phyloP scores from a whole-genome alignment of 805 yeast species.

The Hanseniaspora vineae region DNA sequence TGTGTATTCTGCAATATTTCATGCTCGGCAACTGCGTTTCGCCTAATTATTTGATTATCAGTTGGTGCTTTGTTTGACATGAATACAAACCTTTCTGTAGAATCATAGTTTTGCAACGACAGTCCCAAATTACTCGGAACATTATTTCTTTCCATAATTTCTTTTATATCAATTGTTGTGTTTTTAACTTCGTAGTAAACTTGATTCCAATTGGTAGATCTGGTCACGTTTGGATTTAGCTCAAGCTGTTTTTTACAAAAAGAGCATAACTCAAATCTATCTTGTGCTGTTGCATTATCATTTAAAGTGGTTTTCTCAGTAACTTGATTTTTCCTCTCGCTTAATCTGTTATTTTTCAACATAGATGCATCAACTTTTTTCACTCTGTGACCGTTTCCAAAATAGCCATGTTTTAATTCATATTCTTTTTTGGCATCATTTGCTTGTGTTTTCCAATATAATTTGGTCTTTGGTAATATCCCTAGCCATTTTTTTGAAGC shows the following conservation, averaged over 20 bases:
- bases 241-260: not conserved
- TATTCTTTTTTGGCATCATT: not conserved
- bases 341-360: too few relatives aligned
- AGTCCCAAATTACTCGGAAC: not conserved
- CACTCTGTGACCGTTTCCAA: not conserved
- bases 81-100: not conserved
- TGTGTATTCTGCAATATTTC: too few relatives aligned
- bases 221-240: not conserved
- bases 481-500: not conserved
- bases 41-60: not conserved
- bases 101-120: not conserved
- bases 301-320: not conserved
- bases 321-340: too few relatives aligned
- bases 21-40: too few relatives aligned
- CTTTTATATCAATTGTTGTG: not conserved
- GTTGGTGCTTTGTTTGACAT: not conserved
- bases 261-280: not conserved
- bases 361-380: not conserved
- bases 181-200: not conserved
- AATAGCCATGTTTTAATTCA: not conserved
- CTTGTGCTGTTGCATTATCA: not conserved
- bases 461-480: not conserved
- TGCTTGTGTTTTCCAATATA: not conserved
- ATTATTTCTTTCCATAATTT: not conserved
- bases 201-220: not conserved